Base-by-base conservation (phyloP, 2,329 filamentous ascomycete genomes). In the Colletotrichum sp. region DNA sequence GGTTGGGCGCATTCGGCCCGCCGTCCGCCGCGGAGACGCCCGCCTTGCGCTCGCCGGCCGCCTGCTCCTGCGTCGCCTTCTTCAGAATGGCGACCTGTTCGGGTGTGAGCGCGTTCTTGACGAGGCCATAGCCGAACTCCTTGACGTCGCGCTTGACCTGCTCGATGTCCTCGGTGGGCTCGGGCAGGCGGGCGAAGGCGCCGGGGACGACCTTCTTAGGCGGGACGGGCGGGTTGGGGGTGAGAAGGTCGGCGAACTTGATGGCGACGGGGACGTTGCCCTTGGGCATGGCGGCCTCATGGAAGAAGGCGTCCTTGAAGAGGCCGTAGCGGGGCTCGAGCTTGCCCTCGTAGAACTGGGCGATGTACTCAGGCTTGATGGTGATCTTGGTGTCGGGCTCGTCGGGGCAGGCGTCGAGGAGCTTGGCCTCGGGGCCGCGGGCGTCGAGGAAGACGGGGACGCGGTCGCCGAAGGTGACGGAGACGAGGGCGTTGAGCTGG, bases 111-210 rank as follows among this genome's bases (percentile, higher is more conserved):
- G 71, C 71, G 25, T 73, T 64, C 36, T 73, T 73, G 55, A 69
- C 39, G n/a, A 73, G 71, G n/a, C 71, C 65, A n/a, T 73, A 73
- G 8, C 71, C 71, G 25, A 68, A 69, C 22, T 73, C 44, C 28
- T 52, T 36, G 19, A 73, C 22, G 57, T 73, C 71, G 12, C 57
- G 65, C 65, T 69, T 73, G 13, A 73, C 39, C 22, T 73, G 71
- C 32, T 73, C 71, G 30, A 73, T 64, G 44, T 73, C 71, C 13
- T 63, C 57, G 2, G 71, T 64, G 9, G 71, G 71, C 39, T 69
- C 30, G 1, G 71, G 71, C 6, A 70, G 39, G 16, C 68, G 30
- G 6, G 36, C 15, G 28, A 68, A 72, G 15, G 52, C 68, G 30
- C 68, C 59, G 28, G 68, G 44, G 11, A 65, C 44, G 19, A 71